Evolutionary conservation across 305 asterid species (phyloP).

Genomic region (Fraxinus nigra): DNA sequence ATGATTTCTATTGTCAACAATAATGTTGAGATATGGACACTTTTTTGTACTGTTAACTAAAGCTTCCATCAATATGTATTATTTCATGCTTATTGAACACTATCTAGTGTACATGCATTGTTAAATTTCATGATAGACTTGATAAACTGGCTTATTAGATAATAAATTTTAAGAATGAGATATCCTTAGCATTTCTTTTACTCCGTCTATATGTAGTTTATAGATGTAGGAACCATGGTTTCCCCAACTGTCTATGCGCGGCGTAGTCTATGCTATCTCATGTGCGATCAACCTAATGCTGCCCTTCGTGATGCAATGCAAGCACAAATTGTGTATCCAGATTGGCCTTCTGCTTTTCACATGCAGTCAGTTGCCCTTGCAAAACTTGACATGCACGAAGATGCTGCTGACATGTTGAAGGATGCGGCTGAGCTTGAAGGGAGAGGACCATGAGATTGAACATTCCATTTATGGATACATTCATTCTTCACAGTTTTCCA

Average conservation of each 20-base stretch:
- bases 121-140: neutral
- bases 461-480: neutral
- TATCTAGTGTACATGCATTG: neutral
- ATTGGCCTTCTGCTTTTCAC: slow-evolving; percentile 60
- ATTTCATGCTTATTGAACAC: neutral
- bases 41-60: neutral
- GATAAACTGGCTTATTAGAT: neutral
- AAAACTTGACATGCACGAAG: slow-evolving; percentile 57
- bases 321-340: slow-evolving; percentile 48
- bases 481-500: neutral
- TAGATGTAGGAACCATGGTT: slow-evolving; percentile 52
- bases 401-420: slow-evolving; percentile 58
- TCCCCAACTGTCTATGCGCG: slow-evolving; percentile 56
- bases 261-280: slow-evolving; percentile 48
- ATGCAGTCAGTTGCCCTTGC: slow-evolving; percentile 58
- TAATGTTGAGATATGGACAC: no score
- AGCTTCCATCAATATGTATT: neutral
- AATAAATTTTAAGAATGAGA: neutral
- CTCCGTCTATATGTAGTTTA: slow-evolving; percentile 29
- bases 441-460: slow-evolving; percentile 19
- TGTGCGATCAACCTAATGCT: slow-evolving; percentile 47
- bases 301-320: slow-evolving; percentile 66
- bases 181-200: neutral
- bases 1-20: no score
- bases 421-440: slow-evolving; percentile 53